Evolutionary conservation across 305 asterid genomes (phyloP).

Genomic region (Plantago lanceolata): DNA sequence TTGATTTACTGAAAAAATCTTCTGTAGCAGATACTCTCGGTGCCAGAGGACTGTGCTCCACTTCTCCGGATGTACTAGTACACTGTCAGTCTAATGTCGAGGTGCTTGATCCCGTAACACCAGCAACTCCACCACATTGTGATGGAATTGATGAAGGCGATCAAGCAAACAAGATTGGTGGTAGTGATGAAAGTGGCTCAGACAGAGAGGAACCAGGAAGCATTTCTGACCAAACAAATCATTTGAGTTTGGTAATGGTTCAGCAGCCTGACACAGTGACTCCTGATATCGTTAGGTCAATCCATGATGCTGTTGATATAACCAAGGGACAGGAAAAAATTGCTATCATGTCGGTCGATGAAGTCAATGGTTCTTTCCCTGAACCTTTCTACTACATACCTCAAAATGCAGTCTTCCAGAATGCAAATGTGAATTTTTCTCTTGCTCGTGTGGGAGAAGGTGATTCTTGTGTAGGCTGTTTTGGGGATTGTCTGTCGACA

Average conservation of each 20-base stretch:
- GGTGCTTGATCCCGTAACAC: constrained; percentile 25
- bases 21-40: constrained; percentile 26
- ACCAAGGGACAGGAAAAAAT: constrained; percentile 60
- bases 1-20: constrained; percentile 23
- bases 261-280: constrained; percentile 27
- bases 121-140: constrained; percentile 23
- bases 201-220: constrained; percentile 22
- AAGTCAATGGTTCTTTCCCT: constrained; percentile 44
- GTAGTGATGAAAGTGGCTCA: constrained; percentile 18
- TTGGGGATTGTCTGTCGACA: constrained; percentile 49
- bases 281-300: constrained; percentile 23
- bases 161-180: constrained; percentile 22
- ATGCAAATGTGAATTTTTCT: constrained; percentile 47
- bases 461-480: constrained; percentile 49
- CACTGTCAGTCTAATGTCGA: constrained; percentile 23
- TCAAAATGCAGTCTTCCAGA: constrained; percentile 50
- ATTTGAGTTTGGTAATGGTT: constrained; percentile 31
- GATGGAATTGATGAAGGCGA: constrained; percentile 24
- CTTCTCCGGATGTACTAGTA: constrained; percentile 18
- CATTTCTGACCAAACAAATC: constrained; percentile 21
- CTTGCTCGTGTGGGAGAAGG: constrained; percentile 48
- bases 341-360: constrained; percentile 46
- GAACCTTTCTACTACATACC: constrained; percentile 54
- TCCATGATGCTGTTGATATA: constrained; percentile 38
- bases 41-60: constrained; percentile 23